Evolutionary conservation across 1,139 yeast species (phyloP).

Genomic region (Lodderomyces jiufengensis): DNA sequence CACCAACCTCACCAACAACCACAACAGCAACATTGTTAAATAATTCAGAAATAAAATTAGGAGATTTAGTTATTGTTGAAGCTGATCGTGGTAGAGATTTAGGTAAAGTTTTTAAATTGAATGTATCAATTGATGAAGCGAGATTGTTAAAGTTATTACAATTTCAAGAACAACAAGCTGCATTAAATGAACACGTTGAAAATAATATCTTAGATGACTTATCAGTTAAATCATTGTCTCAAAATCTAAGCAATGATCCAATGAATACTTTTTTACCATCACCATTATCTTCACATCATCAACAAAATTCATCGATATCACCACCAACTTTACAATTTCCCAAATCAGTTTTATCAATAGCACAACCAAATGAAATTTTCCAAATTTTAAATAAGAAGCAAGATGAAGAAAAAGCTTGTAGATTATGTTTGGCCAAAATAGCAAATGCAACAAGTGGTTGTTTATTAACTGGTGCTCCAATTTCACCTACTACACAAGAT

Average conservation of each 20-base stretch:
- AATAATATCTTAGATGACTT: slow-evolving; percentile 19
- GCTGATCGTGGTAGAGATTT: slow-evolving; percentile 96
- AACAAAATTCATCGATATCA: slow-evolving; percentile 13
- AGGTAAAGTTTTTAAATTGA: slow-evolving; percentile 70
- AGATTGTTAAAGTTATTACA: slow-evolving; percentile 52
- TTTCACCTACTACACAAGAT: slow-evolving; percentile 19
- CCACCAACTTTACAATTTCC: slow-evolving; percentile 55
- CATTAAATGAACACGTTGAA: slow-evolving; percentile 28
- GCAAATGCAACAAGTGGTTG: slow-evolving; percentile 29
- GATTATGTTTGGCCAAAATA: slow-evolving; percentile 58
- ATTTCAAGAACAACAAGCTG: slow-evolving; percentile 56
- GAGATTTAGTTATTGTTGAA: slow-evolving; percentile 88
- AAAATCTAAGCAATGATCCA: slow-evolving; percentile 1
- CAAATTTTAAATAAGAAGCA: slow-evolving; percentile 57
- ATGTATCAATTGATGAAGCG: slow-evolving; percentile 64
- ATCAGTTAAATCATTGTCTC: slow-evolving; percentile 20
- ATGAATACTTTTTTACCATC: background rate
- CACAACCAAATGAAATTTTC: slow-evolving; percentile 57
- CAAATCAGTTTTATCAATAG: slow-evolving; percentile 72
- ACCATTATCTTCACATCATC: slow-evolving; percentile 3
- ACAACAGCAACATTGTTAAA: slow-evolving; percentile 11
- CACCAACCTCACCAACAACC: background rate
- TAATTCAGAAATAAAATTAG: slow-evolving; percentile 34
- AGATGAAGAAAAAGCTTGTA: slow-evolving; percentile 73
- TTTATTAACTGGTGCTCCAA: slow-evolving; percentile 10